A percentile compares a stretch with the other conserved stretches of the same genome.
Conservation (phyloP, 352 stramenopile species). For the Phytophthora citrophthora region DNA sequence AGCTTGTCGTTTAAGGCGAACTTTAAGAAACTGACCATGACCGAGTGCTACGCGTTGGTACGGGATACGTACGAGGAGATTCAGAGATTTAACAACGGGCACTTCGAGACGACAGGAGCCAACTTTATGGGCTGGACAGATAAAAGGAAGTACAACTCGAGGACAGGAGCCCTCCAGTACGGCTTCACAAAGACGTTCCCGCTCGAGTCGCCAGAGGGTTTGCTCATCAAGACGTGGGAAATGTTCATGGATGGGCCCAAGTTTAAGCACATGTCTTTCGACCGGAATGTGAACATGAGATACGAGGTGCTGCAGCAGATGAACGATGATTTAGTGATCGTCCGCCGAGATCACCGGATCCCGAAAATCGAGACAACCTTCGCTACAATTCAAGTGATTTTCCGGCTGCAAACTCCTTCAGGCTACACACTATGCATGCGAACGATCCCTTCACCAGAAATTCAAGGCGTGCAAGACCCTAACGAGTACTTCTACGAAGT, state of each 20-base stretch:
- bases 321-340: constrained; percentile 68
- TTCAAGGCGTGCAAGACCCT: constrained; percentile 43
- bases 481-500: constrained; percentile 72
- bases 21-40: constrained; percentile 32
- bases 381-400: constrained; percentile 62
- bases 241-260: constrained; percentile 49
- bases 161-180: constrained; percentile 50
- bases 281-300: constrained; percentile 50
- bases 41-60: constrained; percentile 53
- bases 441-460: constrained; percentile 63
- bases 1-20: constrained; percentile 50
- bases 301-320: constrained; percentile 63
- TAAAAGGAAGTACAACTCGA: constrained; percentile 37
- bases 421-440: constrained; percentile 72
- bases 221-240: constrained; percentile 55
- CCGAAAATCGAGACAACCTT: constrained; percentile 57
- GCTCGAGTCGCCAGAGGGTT: constrained; percentile 30
- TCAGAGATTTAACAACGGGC: constrained; percentile 40
- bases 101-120: constrained; percentile 45
- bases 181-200: constrained; percentile 64
- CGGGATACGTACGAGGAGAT: constrained; percentile 65
- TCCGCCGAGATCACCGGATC: constrained; percentile 63
- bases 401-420: constrained; percentile 63
- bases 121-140: constrained; percentile 69
- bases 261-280: constrained; percentile 57